A percentile compares a stretch with the other conserved stretches of the same genome.
These are phyloP conservation scores for Xylaria sp. DNA, from an alignment of 2,329 filamentous ascomycete species.

Conservation along the genomic window DNA sequence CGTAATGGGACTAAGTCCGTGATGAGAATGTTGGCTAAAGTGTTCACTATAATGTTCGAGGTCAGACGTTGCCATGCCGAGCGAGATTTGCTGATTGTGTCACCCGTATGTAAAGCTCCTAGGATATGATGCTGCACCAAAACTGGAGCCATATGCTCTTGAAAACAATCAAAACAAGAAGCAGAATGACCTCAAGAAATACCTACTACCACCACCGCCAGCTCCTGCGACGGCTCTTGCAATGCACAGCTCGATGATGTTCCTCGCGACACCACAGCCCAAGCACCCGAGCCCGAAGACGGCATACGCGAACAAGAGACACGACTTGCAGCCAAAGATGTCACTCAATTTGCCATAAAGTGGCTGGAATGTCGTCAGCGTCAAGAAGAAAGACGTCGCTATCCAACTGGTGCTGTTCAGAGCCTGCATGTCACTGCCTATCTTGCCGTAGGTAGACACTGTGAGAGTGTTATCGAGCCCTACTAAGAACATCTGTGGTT, in stretches of 20 bases:
- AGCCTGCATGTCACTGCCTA: constrained; percentile 78
- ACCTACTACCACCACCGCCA: constrained; percentile 44
- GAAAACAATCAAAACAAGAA: not conserved
- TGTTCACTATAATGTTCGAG: constrained; percentile 38
- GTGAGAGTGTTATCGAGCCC: constrained; percentile 82
- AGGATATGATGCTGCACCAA: not conserved
- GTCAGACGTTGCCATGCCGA: not conserved
- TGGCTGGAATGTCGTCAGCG: constrained; percentile 57
- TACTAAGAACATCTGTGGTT: constrained; percentile 72
- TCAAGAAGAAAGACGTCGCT: constrained; percentile 47
- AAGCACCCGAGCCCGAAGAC: constrained; percentile 61
- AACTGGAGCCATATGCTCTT: not conserved
- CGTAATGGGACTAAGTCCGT: constrained; percentile 61
- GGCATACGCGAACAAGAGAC: constrained; percentile 52
- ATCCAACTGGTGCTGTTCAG: constrained; percentile 72
- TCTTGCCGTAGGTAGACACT: constrained; percentile 79
- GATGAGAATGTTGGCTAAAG: constrained; percentile 59
- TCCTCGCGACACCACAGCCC: constrained; percentile 56
- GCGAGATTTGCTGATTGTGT: not conserved
- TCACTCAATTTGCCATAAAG: constrained; percentile 59
- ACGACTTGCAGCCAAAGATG: constrained; percentile 59
- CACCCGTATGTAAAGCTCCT: not conserved
- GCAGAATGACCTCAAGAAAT: not conserved
- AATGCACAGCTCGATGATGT: constrained; percentile 55
- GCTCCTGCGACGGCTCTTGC: constrained; percentile 52